phyloP scores from a whole-genome alignment of 441 rosid genomes.

The Populus tomentosa region DNA sequence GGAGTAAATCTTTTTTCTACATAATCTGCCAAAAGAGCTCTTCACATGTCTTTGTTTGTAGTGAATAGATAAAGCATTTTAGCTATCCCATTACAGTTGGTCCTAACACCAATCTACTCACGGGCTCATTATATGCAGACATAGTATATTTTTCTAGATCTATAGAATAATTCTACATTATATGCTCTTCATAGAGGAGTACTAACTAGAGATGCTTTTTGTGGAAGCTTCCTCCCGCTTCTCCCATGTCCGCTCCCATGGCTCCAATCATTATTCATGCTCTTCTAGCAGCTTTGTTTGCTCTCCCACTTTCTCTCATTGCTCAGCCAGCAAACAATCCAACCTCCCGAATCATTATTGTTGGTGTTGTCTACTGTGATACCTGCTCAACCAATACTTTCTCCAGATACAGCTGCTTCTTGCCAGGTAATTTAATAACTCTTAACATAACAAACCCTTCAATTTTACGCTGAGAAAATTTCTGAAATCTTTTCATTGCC shows the following conservation, averaged over 20 bases:
- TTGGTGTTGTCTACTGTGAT: conserved; percentile 89
- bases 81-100: no score
- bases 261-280: conserved; percentile 28
- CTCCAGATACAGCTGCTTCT: conserved; percentile 88
- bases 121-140: no score
- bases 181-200: conserved; percentile 1
- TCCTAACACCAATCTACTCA: no score
- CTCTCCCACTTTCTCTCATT: conserved; percentile 25
- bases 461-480: conserved; percentile 17
- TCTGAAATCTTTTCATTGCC: background rate
- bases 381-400: conserved; percentile 78
- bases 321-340: conserved; percentile 18
- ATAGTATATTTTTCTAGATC: no score
- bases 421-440: conserved; percentile 54
- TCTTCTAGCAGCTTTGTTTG: conserved; percentile 26
- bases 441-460: conserved; percentile 32
- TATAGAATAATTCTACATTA: no score
- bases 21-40: no score
- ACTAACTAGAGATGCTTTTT: conserved; percentile 1
- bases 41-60: no score
- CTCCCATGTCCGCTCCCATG: conserved; percentile 19
- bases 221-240: conserved; percentile 33
- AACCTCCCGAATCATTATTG: conserved; percentile 49
- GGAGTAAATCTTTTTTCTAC: background rate
- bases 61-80: no score